Evolutionary conservation across 805 yeast species (phyloP), one percentile per base, ranked within the genome.

Genomic region (Ogataea kodamae): DNA sequence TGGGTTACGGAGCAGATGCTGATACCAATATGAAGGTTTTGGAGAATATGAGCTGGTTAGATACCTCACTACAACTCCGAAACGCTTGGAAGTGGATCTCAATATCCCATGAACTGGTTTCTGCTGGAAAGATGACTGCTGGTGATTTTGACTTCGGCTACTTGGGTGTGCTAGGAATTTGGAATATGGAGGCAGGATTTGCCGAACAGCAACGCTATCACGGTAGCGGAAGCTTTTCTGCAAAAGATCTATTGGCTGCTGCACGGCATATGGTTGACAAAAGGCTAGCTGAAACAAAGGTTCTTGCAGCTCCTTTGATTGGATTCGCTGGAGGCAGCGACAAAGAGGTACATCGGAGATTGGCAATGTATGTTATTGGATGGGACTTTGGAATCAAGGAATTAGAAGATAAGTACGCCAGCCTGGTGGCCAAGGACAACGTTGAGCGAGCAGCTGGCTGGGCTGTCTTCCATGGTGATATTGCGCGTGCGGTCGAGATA

Each of bases 391-490:
- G 87, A 2, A 72, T 74, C 11, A 64, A 73, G 16, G 95, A 86
- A 53, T 70, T 87, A 42, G 95, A 88, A 45, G 77, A 72, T 23
- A 78, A 81, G 42, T 69, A 84, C 23, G 60, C 62, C 14, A 65
- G 67, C 24, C 65, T 90, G 24, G 74, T 80, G 14, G 57, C 62
- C 0, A 57, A 64, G 10, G 88, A 83, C 0, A 72, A 74, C 39
- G 73, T 72, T 42, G 95, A 88, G 42, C 80, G 90, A 53, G 97
- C 98, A 1, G 98, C 97, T 1, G 97, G 95, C 0, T 86, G 96
- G 95, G 97, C 97, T 0, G 89, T 88, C 0, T 90, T 90, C 57
- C 90, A 86, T 54, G 96, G 95, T 5, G 85, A 88, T 55, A 83
- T 90, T 3, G 70, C 74, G 3, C 70, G 78, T 30, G 95, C 97